These are phyloP conservation scores for Wickerhamomyces mucosus DNA, from an alignment of 805 yeast genomes.

Conservation along the genomic window DNA sequence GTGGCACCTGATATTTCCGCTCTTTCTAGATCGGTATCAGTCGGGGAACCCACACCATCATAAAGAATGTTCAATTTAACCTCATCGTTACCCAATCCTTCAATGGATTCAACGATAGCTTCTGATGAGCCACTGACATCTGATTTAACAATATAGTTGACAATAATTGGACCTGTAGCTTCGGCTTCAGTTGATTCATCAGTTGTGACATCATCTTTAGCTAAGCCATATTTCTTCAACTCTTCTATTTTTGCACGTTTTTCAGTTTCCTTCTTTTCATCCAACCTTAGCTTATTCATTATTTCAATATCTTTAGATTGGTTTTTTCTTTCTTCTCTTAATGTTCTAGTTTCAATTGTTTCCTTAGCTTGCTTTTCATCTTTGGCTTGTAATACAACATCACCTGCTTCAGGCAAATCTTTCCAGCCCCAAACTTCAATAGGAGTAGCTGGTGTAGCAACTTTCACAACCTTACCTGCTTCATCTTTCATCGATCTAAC, in stretches of 20 bases:
- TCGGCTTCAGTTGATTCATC: slow-evolving; percentile 16
- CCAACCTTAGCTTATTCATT: slow-evolving; percentile 59
- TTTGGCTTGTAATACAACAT: slow-evolving; percentile 65
- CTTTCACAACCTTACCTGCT: slow-evolving; percentile 46
- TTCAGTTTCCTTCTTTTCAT: slow-evolving; percentile 41
- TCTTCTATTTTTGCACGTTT: slow-evolving; percentile 46
- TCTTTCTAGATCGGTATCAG: slow-evolving; percentile 55
- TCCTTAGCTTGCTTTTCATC: slow-evolving; percentile 68
- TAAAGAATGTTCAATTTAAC: slow-evolving; percentile 61
- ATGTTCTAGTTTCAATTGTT: slow-evolving; percentile 56
- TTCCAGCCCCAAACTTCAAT: slow-evolving; percentile 94
- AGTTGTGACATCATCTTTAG: slow-evolving; percentile 22
- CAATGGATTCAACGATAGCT: slow-evolving; percentile 78
- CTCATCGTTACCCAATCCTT: slow-evolving; percentile 79
- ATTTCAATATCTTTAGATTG: slow-evolving; percentile 58
- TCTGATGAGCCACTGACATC: slow-evolving; percentile 95
- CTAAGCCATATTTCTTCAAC: slow-evolving; percentile 53
- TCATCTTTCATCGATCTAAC: slow-evolving; percentile 75
- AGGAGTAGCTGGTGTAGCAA: slow-evolving; percentile 82
- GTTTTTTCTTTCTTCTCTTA: slow-evolving; percentile 46
- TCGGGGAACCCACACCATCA: slow-evolving; percentile 71
- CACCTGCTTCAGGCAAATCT: slow-evolving; percentile 87
- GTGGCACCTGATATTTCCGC: slow-evolving; percentile 65
- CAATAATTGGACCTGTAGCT: slow-evolving; percentile 20
- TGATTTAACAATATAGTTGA: slow-evolving; percentile 69